phyloP scores from a whole-genome alignment of 768 basidiomycete genomes.

The Paxillus involutus region DNA sequence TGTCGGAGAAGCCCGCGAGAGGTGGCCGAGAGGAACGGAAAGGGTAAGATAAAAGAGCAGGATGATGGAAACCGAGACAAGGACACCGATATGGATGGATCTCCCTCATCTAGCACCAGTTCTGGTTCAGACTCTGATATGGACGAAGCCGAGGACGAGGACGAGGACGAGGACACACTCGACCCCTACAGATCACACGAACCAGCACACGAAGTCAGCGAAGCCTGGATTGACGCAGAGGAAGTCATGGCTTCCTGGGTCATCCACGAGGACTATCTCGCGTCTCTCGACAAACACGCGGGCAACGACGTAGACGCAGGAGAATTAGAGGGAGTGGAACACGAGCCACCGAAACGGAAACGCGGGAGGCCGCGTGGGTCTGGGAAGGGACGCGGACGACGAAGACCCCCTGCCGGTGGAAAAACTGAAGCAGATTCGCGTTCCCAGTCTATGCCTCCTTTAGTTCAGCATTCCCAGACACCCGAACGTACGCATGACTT shows the following conservation, averaged over 20 bases:
- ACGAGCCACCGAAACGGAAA: conserved; percentile 7
- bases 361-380: conserved; percentile 6
- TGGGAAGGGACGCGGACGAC: conserved; percentile 3
- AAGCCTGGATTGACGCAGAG: conserved; percentile 35
- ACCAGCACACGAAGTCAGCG: conserved; percentile 37
- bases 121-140: conserved; percentile 1
- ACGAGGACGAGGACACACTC: too few species aligned
- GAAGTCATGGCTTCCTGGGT: conserved; percentile 29
- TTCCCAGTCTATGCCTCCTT: not conserved
- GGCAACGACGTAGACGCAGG: not conserved
- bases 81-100: conserved; percentile 1
- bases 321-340: not conserved
- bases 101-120: conserved; percentile 29
- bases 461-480: not conserved
- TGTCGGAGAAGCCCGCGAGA: conserved; percentile 39
- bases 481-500: not conserved
- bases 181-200: conserved; percentile 10
- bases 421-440: not conserved
- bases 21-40: not conserved
- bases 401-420: not conserved
- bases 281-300: not conserved
- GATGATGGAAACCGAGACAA: conserved; percentile 8
- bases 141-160: too few species aligned
- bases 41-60: conserved; percentile 8
- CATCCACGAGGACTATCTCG: conserved; percentile 13